phyloP scores from a whole-genome alignment of 2,329 filamentous ascomycete genomes.

The Paecilomyces sp. region DNA sequence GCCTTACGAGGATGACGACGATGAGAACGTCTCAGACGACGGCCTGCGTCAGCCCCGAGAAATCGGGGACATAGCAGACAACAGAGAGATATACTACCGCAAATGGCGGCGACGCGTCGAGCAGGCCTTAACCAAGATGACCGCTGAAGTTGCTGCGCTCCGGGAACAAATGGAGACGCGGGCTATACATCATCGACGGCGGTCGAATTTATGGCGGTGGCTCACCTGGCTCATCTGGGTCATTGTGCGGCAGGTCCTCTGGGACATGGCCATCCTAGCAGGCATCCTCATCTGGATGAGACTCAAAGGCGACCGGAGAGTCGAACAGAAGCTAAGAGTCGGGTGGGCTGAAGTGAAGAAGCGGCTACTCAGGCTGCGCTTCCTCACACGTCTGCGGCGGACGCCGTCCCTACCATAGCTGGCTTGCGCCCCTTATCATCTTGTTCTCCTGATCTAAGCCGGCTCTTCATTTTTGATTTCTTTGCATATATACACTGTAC shows the following conservation, averaged over 20 bases:
- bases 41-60: constrained; percentile 1
- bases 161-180: constrained; percentile 82
- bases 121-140: constrained; percentile 77
- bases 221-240: constrained; percentile 63
- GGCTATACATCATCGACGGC: constrained; percentile 61
- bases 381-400: constrained; percentile 14
- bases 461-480: constrained; percentile 10
- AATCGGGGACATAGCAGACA: constrained; percentile 8
- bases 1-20: constrained; percentile 15
- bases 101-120: constrained; percentile 81
- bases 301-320: constrained; percentile 33
- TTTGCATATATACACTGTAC: not conserved
- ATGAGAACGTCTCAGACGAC: constrained; percentile 21
- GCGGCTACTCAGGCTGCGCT: constrained; percentile 20
- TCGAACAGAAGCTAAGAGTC: constrained; percentile 30
- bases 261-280: constrained; percentile 55
- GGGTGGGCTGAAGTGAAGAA: constrained; percentile 27
- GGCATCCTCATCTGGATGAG: constrained; percentile 35
- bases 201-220: constrained; percentile 63
- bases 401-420: constrained; percentile 19
- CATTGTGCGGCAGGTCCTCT: constrained; percentile 62
- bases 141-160: constrained; percentile 83
- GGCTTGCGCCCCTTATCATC: not conserved
- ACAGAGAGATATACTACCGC: constrained; percentile 28
- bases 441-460: not conserved